A percentile compares a stretch with the other conserved stretches of the same genome.
Conservation (phyloP, 352 stramenopile species). For the Blastocystis sp. region DNA sequence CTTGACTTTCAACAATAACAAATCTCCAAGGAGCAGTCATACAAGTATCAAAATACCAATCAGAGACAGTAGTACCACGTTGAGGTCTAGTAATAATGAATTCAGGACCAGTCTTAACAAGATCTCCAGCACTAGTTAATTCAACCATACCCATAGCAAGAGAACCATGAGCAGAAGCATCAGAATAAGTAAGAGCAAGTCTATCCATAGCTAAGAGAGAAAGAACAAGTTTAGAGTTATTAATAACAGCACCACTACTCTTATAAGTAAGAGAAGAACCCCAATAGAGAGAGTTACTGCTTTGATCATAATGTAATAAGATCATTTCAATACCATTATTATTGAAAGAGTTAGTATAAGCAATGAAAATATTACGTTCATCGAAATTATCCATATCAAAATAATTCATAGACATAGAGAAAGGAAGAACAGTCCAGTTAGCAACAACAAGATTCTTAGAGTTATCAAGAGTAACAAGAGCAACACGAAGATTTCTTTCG, state of each 20-base stretch:
- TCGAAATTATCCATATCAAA: conserved; percentile 38
- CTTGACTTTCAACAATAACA: not conserved
- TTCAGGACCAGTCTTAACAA: too few relatives aligned
- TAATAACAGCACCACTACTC: conserved; percentile 1
- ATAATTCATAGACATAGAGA: conserved; percentile 30
- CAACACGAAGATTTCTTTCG: not conserved
- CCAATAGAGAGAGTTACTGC: conserved; percentile 1
- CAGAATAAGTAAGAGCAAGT: too few relatives aligned
- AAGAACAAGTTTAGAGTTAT: too few relatives aligned
- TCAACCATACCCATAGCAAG: too few relatives aligned
- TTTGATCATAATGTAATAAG: conserved; percentile 2
- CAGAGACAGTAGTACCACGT: too few relatives aligned
- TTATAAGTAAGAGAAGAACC: not conserved
- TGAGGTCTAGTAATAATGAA: too few relatives aligned
- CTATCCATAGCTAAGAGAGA: too few relatives aligned
- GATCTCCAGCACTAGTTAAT: too few relatives aligned
- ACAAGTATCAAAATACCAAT: conserved; percentile 28
- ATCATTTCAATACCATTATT: not conserved
- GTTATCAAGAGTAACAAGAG: conserved; percentile 9
- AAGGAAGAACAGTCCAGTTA: conserved; percentile 3
- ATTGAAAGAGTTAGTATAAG: conserved; percentile 2
- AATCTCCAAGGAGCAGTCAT: conserved; percentile 16
- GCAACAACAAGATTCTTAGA: conserved; percentile 1
- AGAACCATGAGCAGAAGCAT: too few relatives aligned
- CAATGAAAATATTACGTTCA: conserved; percentile 21